Evolutionary conservation across 2,329 filamentous ascomycete genomes (phyloP).

Genomic region (Aspergillus sp.): DNA sequence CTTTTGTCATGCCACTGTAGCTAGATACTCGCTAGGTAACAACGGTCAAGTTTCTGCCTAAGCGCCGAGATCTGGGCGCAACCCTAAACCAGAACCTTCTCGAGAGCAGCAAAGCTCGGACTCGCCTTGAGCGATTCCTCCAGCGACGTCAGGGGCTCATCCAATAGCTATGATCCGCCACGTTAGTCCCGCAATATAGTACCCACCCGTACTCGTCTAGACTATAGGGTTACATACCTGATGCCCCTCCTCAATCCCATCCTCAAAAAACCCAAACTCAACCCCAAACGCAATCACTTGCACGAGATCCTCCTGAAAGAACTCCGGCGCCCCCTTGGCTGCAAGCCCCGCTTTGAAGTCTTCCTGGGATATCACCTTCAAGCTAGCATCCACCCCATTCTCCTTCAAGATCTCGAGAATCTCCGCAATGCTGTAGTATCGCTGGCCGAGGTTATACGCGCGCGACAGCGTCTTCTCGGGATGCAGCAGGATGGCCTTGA

Average conservation of each 20-base stretch:
- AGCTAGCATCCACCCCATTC: constrained; percentile 38
- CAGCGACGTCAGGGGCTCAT: background rate
- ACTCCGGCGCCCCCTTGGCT: constrained; percentile 44
- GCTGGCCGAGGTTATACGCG: constrained; percentile 49
- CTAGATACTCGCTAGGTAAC: background rate
- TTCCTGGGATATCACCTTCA: background rate
- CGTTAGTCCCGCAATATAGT: background rate
- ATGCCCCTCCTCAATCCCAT: background rate
- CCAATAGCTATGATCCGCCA: background rate
- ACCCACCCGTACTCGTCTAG: too few relatives aligned
- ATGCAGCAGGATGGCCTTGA: constrained; percentile 37
- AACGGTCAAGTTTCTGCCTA: background rate
- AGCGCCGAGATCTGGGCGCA: background rate
- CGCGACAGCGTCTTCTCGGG: constrained; percentile 48
- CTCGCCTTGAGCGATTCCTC: background rate
- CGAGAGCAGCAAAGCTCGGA: background rate
- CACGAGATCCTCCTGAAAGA: constrained; percentile 53
- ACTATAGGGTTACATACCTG: background rate
- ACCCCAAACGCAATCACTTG: constrained; percentile 57
- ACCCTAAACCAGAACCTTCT: background rate
- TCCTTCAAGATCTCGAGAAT: constrained; percentile 48
- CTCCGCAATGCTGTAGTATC: constrained; percentile 47
- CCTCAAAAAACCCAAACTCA: constrained; percentile 58
- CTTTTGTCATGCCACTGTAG: too few relatives aligned
- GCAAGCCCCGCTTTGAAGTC: constrained; percentile 45